Evolutionary conservation across 2,329 filamentous ascomycete species (phyloP), one percentile per base, ranked within the genome.

Genomic region (Pestalotiopsis sp.): DNA sequence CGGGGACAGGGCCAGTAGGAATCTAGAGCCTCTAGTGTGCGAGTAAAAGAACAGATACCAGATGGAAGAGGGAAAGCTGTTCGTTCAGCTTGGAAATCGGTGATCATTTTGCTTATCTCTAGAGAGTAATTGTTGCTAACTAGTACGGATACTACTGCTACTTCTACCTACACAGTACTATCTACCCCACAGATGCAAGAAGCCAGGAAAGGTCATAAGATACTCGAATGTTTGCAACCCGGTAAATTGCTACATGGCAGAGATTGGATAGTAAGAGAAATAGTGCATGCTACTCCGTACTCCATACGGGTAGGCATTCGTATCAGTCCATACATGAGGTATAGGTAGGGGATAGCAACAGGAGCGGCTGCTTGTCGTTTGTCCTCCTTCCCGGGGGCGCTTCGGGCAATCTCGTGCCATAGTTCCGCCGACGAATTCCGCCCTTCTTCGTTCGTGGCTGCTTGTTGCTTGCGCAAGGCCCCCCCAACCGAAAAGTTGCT

Each of bases 141-240:
- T 36, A 36, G 31, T 36, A 36, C 31, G 31, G 7, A 36, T 36
- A 36, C 31, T 36, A 36, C 31, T 36, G 31, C 31, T 36, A 36
- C 31, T 52, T 20, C 20, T 52, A 52, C 45, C 20, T 52, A 52
- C 45, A 27, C 52, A 36, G n/a, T 39, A 20, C 31, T 62, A 36
- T 64, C 20, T 45, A 64, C 61, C 61, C 61, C 61, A 64, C 61
- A 64, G 57, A 27, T 27, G 57, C 57, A 59, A 27, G 27, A 27
- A 13, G 23, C n/a, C 61, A 36, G 39, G 39, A 23, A 25, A 52
- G 39, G 41, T 64, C 61, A 52, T n/a, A 38, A 64, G 61, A 64
- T 64, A 12, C 61, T 64, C 61, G 61, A 64, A 64, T 12, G 61
- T 59, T 27, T 59, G 17, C 45, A 52, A 52, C 45, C 45, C n/a